These are phyloP conservation scores for Chloranthus sessilifolius DNA, from an alignment of 164 flowering plant species.

Conservation along the genomic window DNA sequence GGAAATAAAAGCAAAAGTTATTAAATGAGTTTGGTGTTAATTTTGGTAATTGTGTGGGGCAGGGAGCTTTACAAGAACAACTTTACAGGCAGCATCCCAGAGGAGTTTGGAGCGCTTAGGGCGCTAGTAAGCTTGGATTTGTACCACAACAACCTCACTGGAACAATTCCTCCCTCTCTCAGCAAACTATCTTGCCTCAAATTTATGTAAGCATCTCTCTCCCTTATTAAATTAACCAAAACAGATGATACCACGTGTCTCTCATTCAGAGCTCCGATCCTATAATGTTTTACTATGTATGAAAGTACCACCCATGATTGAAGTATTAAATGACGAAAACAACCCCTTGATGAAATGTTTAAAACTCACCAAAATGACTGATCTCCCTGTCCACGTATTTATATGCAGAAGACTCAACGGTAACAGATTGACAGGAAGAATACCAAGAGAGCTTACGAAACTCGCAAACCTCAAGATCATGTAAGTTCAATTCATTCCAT, in stretches of 20 bases:
- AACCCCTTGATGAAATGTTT: no score
- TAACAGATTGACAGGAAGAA: conserved; percentile 59
- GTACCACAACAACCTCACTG: conserved; percentile 70
- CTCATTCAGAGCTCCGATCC: background rate
- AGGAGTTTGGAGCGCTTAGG: conserved; percentile 56
- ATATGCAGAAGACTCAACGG: conserved; percentile 54
- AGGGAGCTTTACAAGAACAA: conserved; percentile 81
- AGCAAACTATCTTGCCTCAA: conserved; percentile 54
- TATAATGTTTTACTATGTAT: no score
- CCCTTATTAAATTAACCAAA: background rate
- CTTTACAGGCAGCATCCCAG: conserved; percentile 56
- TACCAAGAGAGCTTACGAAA: conserved; percentile 67
- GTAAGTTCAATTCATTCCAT: conserved; percentile 37
- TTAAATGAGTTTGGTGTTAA: no score
- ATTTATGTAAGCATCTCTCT: conserved; percentile 40
- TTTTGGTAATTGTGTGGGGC: no score
- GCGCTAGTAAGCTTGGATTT: conserved; percentile 68
- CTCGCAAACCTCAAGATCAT: conserved; percentile 60
- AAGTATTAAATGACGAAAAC: no score
- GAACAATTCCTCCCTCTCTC: conserved; percentile 60
- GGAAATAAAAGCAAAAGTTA: no score
- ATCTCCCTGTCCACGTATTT: no score
- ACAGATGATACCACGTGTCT: no score
- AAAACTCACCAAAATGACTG: no score
- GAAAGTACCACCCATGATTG: no score